These are phyloP conservation scores for Pichia phayaonensis DNA, from an alignment of 805 yeast species.

Conservation along the genomic window DNA sequence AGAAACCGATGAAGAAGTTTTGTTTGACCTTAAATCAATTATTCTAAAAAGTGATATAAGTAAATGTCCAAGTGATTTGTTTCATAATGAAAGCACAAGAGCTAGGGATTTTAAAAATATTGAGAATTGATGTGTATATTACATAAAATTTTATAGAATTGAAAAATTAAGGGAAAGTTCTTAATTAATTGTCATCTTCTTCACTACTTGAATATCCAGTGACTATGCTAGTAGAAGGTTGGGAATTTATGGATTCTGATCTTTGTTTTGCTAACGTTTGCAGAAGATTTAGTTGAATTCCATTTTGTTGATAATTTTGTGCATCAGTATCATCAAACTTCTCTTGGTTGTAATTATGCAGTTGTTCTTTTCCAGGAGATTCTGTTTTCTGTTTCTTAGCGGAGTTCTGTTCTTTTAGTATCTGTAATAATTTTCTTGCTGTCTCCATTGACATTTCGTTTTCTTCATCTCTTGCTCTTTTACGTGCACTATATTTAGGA, in stretches of 20 bases:
- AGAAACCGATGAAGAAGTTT: constrained; percentile 41
- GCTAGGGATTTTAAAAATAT: constrained; percentile 1
- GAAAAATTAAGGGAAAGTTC: background rate
- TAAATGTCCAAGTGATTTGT: constrained; percentile 34
- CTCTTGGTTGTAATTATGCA: background rate
- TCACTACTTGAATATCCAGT: constrained; percentile 10
- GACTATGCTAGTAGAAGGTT: background rate
- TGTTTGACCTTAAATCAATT: constrained; percentile 44
- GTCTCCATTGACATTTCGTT: constrained; percentile 50
- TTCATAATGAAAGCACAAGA: constrained; percentile 7
- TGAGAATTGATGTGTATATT: constrained; percentile 1
- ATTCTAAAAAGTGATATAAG: constrained; percentile 34
- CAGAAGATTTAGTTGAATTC: background rate
- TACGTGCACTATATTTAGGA: constrained; percentile 63
- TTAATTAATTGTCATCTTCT: background rate
- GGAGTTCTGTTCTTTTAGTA: constrained; percentile 23
- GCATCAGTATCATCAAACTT: background rate
- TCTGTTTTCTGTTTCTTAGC: constrained; percentile 1
- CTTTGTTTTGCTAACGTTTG: background rate
- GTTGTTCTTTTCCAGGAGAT: background rate
- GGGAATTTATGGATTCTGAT: background rate
- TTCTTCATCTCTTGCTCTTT: constrained; percentile 38
- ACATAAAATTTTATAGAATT: background rate
- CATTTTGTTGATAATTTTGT: background rate
- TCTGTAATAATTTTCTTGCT: constrained; percentile 36